Percentiles rank a stretch among this genome's conserved stretches.
Evolutionary conservation across 352 stramenopile species (phyloP).

Genomic region (Phytophthora aleatoria): DNA sequence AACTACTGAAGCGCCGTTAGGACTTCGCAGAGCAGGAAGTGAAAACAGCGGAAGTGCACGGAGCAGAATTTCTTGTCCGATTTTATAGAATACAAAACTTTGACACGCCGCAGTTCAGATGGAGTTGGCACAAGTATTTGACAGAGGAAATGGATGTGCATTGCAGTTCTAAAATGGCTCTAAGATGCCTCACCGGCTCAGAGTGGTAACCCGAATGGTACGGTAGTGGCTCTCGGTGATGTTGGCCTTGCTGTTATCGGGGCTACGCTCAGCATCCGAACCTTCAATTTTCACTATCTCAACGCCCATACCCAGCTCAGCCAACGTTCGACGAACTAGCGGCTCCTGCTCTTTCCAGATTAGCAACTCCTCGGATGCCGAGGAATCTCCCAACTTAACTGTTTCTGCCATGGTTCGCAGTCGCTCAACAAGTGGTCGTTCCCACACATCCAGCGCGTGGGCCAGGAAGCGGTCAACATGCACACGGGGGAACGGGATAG

Average conservation of each 20-base stretch:
- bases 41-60: conserved; percentile 1
- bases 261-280: conserved; percentile 1
- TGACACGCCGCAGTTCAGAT: neutral
- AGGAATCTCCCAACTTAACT: conserved; percentile 16
- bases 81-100: conserved; percentile 6
- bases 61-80: neutral
- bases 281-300: conserved; percentile 25
- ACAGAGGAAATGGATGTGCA: too few species aligned
- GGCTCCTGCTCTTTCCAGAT: conserved; percentile 62
- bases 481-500: conserved; percentile 72
- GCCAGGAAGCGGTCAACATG: conserved; percentile 76
- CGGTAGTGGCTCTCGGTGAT: conserved; percentile 33
- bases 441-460: conserved; percentile 72
- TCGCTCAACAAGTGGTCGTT: conserved; percentile 54
- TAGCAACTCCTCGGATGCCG: conserved; percentile 40
- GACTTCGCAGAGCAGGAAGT: neutral
- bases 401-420: conserved; percentile 41
- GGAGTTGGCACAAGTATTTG: too few species aligned
- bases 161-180: conserved; percentile 10
- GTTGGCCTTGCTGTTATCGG: neutral
- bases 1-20: conserved; percentile 91
- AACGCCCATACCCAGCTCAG: conserved; percentile 35
- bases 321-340: conserved; percentile 37
- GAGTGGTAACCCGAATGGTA: conserved; percentile 31
- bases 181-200: conserved; percentile 15